phyloP scores from a whole-genome alignment of 805 yeast genomes.

The Hanseniaspora vineae region DNA sequence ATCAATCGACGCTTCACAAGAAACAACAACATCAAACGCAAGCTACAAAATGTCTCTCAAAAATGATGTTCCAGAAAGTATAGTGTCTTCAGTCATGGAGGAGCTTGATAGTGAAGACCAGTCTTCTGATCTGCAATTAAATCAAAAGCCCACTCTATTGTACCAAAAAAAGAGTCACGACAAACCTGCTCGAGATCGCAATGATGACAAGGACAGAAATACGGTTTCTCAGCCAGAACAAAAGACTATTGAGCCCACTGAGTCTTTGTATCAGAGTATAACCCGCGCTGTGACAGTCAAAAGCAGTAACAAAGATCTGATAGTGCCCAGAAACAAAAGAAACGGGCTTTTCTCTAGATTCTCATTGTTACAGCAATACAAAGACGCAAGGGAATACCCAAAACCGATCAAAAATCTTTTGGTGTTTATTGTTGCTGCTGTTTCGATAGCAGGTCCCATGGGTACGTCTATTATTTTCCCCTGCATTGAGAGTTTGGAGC shows the following conservation, averaged over 20 bases:
- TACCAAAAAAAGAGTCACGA: not conserved
- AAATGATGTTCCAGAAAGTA: not conserved
- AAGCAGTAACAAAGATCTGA: conserved; percentile 7
- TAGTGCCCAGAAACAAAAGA: conserved; percentile 25
- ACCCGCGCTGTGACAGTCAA: not conserved
- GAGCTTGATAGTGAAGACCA: not conserved
- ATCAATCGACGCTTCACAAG: too few species aligned
- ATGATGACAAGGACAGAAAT: not conserved
- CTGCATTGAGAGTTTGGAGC: conserved; percentile 48
- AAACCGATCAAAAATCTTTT: conserved; percentile 34
- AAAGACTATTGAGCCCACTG: not conserved
- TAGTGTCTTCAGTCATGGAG: not conserved
- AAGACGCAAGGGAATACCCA: conserved; percentile 59
- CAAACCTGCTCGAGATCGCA: not conserved
- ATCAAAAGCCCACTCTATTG: not conserved
- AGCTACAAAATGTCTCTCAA: not conserved
- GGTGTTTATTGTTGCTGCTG: conserved; percentile 54
- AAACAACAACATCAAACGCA: too few species aligned
- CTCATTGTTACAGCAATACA: conserved; percentile 51
- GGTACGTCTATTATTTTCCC: conserved; percentile 78
- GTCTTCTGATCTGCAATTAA: not conserved
- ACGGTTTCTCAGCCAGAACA: not conserved
- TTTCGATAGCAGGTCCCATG: conserved; percentile 79
- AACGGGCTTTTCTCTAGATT: conserved; percentile 46
- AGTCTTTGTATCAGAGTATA: not conserved